A percentile compares a stretch with the other conserved stretches of the same genome.
Evolutionary conservation across 208 protist genomes (phyloP).

Genomic region (Trypanosoma rangeli): DNA sequence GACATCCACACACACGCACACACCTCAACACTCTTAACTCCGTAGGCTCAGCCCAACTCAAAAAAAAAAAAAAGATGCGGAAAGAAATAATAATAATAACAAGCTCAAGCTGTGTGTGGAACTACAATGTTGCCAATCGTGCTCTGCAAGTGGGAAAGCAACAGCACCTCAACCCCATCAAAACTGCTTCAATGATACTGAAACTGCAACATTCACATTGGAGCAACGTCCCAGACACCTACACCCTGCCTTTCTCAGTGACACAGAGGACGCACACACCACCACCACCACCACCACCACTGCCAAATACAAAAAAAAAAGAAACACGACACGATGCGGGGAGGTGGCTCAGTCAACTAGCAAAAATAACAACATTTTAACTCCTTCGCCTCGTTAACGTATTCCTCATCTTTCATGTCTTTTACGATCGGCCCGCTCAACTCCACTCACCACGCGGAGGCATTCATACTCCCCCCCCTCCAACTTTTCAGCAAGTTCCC

Average conservation of each 20-base stretch:
- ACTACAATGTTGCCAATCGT: not conserved
- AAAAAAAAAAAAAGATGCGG: conserved; percentile 2
- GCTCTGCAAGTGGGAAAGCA: not conserved
- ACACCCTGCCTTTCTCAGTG: not conserved
- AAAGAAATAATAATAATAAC: conserved; percentile 6
- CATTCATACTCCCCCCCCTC: conserved; percentile 28
- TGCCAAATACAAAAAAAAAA: not conserved
- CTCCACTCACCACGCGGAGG: conserved; percentile 36
- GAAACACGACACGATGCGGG: not conserved
- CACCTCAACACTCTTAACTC: not conserved
- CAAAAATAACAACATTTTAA: not conserved
- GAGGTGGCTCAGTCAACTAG: not conserved
- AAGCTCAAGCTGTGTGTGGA: not conserved
- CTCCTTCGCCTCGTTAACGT: conserved; percentile 2
- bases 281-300: not conserved
- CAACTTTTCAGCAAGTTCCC: conserved; percentile 35
- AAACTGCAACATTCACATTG: not conserved
- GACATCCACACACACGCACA: not conserved
- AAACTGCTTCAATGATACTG: not conserved
- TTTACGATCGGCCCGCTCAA: not conserved
- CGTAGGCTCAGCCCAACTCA: not conserved
- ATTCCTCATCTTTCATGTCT: not conserved
- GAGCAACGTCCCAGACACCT: not conserved
- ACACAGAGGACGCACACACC: not conserved
- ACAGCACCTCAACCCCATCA: not conserved